Conservation (phyloP, 2,329 filamentous ascomycete species). For the Arthroderma sp. region DNA sequence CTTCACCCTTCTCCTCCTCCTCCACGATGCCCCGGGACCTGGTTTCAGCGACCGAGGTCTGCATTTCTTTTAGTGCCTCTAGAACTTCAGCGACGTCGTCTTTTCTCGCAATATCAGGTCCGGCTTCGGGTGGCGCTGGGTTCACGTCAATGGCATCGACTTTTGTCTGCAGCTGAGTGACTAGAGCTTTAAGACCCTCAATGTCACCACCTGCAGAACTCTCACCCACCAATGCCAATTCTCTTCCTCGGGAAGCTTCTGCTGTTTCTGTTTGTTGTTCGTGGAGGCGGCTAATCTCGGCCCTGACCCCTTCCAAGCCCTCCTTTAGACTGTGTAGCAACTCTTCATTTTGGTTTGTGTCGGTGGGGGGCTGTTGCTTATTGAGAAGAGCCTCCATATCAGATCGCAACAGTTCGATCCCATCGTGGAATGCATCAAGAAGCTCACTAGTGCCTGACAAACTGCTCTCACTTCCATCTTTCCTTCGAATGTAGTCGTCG, state of each 20-base stretch:
- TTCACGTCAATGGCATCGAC: constrained; percentile 60
- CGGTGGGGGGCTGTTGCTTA: constrained; percentile 48
- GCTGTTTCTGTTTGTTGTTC: constrained; percentile 38
- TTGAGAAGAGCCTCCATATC: constrained; percentile 64
- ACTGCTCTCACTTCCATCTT: constrained; percentile 40
- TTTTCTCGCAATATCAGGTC: constrained; percentile 32
- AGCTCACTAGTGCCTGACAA: constrained; percentile 44
- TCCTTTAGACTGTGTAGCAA: constrained; percentile 76
- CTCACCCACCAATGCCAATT: constrained; percentile 45
- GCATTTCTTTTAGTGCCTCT: constrained; percentile 38
- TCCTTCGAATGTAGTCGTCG: constrained; percentile 41
- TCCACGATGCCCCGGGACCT: constrained; percentile 26
- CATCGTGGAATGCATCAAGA: constrained; percentile 50
- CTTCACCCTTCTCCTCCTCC: constrained; percentile 16
- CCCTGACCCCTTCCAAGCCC: constrained; percentile 61
- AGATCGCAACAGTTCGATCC: constrained; percentile 59
- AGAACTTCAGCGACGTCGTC: constrained; percentile 35
- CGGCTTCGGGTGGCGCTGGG: constrained; percentile 30
- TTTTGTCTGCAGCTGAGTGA: constrained; percentile 71
- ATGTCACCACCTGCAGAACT: constrained; percentile 53
- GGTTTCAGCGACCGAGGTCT: constrained; percentile 44
- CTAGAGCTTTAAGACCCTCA: constrained; percentile 70
- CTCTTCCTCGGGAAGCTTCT: constrained; percentile 40
- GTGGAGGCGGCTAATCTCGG: constrained; percentile 68
- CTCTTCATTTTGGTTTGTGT: constrained; percentile 75